A percentile compares a stretch with the other conserved stretches of the same genome.
Conservation (phyloP, 495 filamentous ascomycete species). For the Xylaria scruposa region DNA sequence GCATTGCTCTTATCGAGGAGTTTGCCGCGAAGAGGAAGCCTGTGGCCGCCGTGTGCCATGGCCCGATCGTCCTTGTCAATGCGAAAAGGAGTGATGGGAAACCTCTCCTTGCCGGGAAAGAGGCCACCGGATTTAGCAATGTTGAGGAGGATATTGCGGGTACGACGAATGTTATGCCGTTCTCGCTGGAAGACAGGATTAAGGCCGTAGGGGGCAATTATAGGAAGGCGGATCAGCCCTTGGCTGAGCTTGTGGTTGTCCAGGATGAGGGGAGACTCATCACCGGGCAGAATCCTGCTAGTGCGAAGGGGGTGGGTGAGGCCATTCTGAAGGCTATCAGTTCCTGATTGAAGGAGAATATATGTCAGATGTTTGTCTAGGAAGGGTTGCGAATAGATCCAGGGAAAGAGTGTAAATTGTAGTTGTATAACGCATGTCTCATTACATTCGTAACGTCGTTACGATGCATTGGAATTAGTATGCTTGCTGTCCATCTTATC, state of each 20-base stretch:
- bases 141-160: conserved; percentile 65
- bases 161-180: conserved; percentile 63
- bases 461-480: not conserved
- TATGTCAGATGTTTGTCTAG: not conserved
- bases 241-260: conserved; percentile 66
- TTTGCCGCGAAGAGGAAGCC: conserved; percentile 67
- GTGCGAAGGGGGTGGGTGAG: conserved; percentile 65
- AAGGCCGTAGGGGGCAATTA: conserved; percentile 56
- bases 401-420: not conserved
- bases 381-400: not conserved
- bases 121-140: conserved; percentile 73
- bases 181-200: conserved; percentile 67
- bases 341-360: not conserved
- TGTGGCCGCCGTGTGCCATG: conserved; percentile 74
- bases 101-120: conserved; percentile 59
- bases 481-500: not conserved
- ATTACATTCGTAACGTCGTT: conserved; percentile 4
- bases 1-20: conserved; percentile 63
- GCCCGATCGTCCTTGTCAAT: conserved; percentile 65
- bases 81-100: conserved; percentile 57
- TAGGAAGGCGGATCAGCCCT: conserved; percentile 64
- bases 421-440: not conserved
- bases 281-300: conserved; percentile 78
- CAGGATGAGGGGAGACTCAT: conserved; percentile 63
- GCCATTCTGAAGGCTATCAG: conserved; percentile 47